Evolutionary conservation across 108 stramenopile species (phyloP).

Genomic region (Nitzschia palea): DNA sequence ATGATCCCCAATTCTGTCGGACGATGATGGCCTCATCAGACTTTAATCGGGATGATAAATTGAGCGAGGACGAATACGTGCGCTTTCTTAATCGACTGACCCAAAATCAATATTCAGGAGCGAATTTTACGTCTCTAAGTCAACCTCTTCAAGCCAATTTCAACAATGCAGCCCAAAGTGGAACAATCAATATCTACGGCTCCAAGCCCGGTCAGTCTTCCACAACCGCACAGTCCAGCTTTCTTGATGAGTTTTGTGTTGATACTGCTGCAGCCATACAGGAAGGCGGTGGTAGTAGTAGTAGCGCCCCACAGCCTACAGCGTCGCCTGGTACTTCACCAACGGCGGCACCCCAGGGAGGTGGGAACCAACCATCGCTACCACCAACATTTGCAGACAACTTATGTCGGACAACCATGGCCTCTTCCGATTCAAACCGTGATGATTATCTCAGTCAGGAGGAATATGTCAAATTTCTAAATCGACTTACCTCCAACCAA

Average conservation of each 20-base stretch:
- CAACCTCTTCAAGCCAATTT: constrained; percentile 14
- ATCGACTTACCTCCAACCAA: constrained; percentile 20
- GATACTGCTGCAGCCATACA: not conserved
- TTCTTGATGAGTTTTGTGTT: constrained; percentile 29
- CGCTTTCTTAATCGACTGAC: constrained; percentile 31
- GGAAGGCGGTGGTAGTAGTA: constrained; percentile 1
- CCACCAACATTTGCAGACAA: constrained; percentile 9
- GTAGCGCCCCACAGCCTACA: not conserved
- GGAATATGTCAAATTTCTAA: constrained; percentile 40
- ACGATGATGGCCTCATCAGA: constrained; percentile 21
- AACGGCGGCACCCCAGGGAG: not conserved
- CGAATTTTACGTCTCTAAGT: constrained; percentile 25
- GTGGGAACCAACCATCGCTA: not conserved
- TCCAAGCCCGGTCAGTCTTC: constrained; percentile 22
- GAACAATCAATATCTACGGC: constrained; percentile 34
- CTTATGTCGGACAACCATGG: constrained; percentile 9
- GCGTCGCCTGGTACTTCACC: not conserved
- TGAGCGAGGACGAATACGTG: constrained; percentile 36
- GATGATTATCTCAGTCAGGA: constrained; percentile 25
- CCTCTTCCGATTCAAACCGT: constrained; percentile 19
- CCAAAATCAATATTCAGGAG: constrained; percentile 12
- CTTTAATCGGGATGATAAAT: constrained; percentile 20
- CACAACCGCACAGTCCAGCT: constrained; percentile 12
- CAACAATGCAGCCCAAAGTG: not conserved
- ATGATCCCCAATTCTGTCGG: not conserved